These are phyloP conservation scores for Hura crepitans DNA, from an alignment of 441 rosid species.

Conservation along the genomic window DNA sequence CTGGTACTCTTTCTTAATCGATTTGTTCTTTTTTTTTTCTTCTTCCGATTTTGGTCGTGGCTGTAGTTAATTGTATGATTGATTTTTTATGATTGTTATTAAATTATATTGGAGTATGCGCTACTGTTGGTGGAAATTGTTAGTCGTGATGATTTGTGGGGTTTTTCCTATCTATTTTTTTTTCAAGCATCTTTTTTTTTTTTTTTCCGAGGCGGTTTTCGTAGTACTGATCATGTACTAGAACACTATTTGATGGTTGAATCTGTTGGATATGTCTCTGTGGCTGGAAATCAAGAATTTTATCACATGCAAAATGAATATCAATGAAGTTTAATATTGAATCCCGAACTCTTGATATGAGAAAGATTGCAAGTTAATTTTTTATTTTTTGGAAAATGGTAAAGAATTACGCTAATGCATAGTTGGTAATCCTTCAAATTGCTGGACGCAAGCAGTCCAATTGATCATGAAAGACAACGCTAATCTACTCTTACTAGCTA, in stretches of 20 bases:
- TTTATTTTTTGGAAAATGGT: no score
- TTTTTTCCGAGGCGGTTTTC: background rate
- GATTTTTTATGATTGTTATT: background rate
- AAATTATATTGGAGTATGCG: background rate
- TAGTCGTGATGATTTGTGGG: background rate
- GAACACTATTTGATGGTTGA: background rate
- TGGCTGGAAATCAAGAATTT: background rate
- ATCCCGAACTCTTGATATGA: slow-evolving; percentile 1
- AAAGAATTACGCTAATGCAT: background rate
- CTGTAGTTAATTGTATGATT: background rate
- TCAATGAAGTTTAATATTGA: background rate
- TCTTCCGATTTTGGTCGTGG: background rate
- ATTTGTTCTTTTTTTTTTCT: background rate
- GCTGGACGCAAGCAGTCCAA: background rate
- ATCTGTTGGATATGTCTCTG: background rate
- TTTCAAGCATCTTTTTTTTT: background rate
- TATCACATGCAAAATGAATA: background rate
- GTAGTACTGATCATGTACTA: background rate
- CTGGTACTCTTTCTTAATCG: slow-evolving; percentile 40
- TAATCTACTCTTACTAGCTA: background rate
- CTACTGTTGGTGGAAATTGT: background rate
- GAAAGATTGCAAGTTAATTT: no score
- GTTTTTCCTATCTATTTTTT: no score
- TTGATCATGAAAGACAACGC: background rate
- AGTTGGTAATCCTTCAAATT: background rate